Conservation (phyloP, 148 eudicot species). For the Nepenthes mirabilis region DNA sequence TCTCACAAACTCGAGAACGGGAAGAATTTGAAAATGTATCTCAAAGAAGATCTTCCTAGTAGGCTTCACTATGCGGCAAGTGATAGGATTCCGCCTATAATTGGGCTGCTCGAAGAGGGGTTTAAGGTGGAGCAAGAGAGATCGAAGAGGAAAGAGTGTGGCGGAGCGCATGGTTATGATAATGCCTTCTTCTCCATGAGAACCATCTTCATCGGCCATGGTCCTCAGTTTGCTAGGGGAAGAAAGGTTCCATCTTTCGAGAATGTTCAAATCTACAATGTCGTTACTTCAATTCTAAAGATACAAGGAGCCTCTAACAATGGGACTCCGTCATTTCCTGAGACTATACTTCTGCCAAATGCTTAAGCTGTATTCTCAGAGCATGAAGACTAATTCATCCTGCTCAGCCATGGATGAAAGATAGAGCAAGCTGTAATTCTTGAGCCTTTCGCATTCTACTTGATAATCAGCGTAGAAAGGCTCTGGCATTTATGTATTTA, state of each 20-base stretch:
- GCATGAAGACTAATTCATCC: too few species aligned
- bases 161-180: slow-evolving; percentile 94
- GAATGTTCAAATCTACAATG: slow-evolving; percentile 70
- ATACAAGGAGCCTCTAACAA: slow-evolving; percentile 69
- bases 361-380: slow-evolving; percentile 11
- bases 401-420: too few species aligned
- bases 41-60: slow-evolving; percentile 69
- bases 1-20: slow-evolving; percentile 69
- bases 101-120: slow-evolving; percentile 68
- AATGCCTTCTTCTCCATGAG: slow-evolving; percentile 90
- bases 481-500: too few species aligned
- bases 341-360: slow-evolving; percentile 38
- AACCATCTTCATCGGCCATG: slow-evolving; percentile 68
- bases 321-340: slow-evolving; percentile 47
- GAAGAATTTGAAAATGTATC: slow-evolving; percentile 45
- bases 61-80: slow-evolving; percentile 63
- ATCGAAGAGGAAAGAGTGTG: slow-evolving; percentile 52
- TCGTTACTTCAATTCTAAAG: slow-evolving; percentile 58
- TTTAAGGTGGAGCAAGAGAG: slow-evolving; percentile 62
- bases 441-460: too few species aligned
- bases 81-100: slow-evolving; percentile 67
- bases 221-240: slow-evolving; percentile 59
- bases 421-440: too few species aligned
- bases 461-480: too few species aligned
- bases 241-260: slow-evolving; percentile 74